phyloP scores from a whole-genome alignment of 177 flowering plant genomes.

The Vitis hybrid region DNA sequence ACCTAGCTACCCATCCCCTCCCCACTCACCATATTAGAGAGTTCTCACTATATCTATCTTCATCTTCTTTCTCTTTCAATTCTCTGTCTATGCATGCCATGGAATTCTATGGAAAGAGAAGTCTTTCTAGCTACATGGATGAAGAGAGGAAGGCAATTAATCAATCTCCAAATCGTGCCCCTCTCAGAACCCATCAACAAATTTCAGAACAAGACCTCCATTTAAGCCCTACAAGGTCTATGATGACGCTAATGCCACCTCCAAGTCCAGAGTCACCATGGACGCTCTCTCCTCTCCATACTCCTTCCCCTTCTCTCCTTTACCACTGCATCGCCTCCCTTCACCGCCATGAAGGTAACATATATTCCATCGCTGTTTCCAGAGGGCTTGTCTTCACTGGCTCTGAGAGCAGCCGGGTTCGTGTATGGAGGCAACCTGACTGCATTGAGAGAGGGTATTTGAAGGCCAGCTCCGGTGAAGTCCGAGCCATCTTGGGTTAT shows the following conservation, averaged over 20 bases:
- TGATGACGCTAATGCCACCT: constrained; percentile 9
- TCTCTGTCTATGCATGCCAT: constrained; percentile 5
- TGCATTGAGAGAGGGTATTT: constrained; percentile 31
- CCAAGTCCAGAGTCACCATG: constrained; percentile 46
- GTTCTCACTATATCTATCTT: too few species aligned
- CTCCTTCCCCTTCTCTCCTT: constrained; percentile 44
- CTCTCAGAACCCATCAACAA: constrained; percentile 14
- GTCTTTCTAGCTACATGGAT: constrained; percentile 12
- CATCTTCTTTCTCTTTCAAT: too few species aligned
- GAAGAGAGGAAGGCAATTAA: constrained; percentile 15
- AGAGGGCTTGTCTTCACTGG: constrained; percentile 40
- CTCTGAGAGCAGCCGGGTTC: constrained; percentile 38
- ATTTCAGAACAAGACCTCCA: constrained; percentile 13
- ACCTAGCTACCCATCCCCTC: too few species aligned
- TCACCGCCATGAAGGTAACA: constrained; percentile 39
- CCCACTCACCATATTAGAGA: too few species aligned
- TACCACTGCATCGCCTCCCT: constrained; percentile 44
- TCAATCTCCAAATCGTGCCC: constrained; percentile 17
- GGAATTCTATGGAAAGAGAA: constrained; percentile 19
- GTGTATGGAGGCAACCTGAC: constrained; percentile 43
- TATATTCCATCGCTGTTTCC: constrained; percentile 32
- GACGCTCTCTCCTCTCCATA: constrained; percentile 37
- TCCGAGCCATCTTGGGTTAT: constrained; percentile 33
- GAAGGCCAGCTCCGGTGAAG: constrained; percentile 32
- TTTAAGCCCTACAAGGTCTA: constrained; percentile 18